phyloP scores from a whole-genome alignment of 1,284 basidiomycete species.

The Moesziomyces sp. region DNA sequence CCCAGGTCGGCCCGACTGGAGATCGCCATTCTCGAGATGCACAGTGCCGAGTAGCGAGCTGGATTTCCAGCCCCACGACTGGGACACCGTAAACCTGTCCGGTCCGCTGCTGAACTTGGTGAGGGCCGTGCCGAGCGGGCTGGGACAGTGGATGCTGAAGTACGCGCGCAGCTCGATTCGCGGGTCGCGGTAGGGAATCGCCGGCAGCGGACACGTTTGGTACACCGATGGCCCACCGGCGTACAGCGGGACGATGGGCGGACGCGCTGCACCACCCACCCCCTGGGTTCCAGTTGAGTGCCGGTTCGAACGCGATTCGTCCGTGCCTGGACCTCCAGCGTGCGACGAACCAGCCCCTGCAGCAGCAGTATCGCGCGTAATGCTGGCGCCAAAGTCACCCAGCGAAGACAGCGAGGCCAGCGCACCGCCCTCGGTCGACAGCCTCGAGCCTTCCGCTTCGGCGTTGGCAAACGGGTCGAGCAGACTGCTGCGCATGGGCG shows the following conservation, averaged over 20 bases:
- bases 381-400: slow-evolving; percentile 1
- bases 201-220: slow-evolving; percentile 14
- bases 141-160: slow-evolving; percentile 85
- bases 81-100: slow-evolving; percentile 79
- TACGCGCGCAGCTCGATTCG: slow-evolving; percentile 72
- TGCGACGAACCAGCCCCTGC: neutral
- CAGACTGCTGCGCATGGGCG: slow-evolving; percentile 1
- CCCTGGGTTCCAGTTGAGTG: too few species aligned
- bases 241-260: slow-evolving; percentile 27
- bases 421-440: neutral
- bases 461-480: slow-evolving; percentile 4
- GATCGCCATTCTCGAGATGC: slow-evolving; percentile 70
- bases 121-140: slow-evolving; percentile 81
- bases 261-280: neutral
- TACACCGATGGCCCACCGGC: slow-evolving; percentile 33
- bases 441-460: neutral
- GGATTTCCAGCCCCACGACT: slow-evolving; percentile 72
- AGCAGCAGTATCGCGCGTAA: neutral
- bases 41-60: slow-evolving; percentile 66
- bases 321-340: neutral
- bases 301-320: neutral
- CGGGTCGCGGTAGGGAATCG: slow-evolving; percentile 68
- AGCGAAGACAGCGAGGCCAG: slow-evolving; percentile 4
- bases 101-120: slow-evolving; percentile 86
- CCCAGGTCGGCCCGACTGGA: slow-evolving; percentile 61